phyloP scores from a whole-genome alignment of 805 yeast species.

The Candida sithepensis region DNA sequence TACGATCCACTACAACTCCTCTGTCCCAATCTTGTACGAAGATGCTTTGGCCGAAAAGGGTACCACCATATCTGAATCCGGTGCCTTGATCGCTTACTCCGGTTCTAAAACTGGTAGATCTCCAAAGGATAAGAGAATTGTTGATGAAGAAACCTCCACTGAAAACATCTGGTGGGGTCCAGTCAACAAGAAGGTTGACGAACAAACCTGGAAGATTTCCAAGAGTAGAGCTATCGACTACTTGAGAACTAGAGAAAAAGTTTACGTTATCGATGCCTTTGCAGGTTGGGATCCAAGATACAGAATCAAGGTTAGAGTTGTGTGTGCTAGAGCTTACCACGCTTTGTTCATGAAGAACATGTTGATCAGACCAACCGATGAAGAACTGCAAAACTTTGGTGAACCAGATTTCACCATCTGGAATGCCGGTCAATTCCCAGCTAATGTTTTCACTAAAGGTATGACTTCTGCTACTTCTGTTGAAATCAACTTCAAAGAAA shows the following conservation, averaged over 20 bases:
- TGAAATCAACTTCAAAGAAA: conserved; percentile 91
- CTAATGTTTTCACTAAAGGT: conserved; percentile 92
- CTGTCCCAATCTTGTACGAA: conserved; percentile 89
- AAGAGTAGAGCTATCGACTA: conserved; percentile 96
- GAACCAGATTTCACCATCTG: conserved; percentile 98
- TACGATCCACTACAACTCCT: conserved; percentile 81
- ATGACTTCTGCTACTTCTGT: conserved; percentile 96
- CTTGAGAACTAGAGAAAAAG: conserved; percentile 90
- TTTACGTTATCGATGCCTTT: conserved; percentile 91
- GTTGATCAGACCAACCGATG: conserved; percentile 91
- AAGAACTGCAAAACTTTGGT: conserved; percentile 85
- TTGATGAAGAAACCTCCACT: conserved; percentile 84
- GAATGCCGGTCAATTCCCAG: conserved; percentile 99
- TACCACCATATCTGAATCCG: conserved; percentile 86
- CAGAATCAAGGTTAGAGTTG: conserved; percentile 91
- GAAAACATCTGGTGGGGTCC: conserved; percentile 99
- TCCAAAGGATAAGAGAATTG: conserved; percentile 97
- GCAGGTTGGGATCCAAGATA: conserved; percentile 99
- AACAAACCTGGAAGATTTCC: conserved; percentile 91
- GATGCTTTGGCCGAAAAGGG: conserved; percentile 89
- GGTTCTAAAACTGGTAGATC: conserved; percentile 97
- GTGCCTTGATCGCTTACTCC: conserved; percentile 93
- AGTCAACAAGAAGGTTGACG: conserved; percentile 91
- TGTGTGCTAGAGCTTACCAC: conserved; percentile 98
- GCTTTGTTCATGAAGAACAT: conserved; percentile 97